phyloP scores from a whole-genome alignment of 352 stramenopile genomes.

The Globisporangium viniferum region DNA sequence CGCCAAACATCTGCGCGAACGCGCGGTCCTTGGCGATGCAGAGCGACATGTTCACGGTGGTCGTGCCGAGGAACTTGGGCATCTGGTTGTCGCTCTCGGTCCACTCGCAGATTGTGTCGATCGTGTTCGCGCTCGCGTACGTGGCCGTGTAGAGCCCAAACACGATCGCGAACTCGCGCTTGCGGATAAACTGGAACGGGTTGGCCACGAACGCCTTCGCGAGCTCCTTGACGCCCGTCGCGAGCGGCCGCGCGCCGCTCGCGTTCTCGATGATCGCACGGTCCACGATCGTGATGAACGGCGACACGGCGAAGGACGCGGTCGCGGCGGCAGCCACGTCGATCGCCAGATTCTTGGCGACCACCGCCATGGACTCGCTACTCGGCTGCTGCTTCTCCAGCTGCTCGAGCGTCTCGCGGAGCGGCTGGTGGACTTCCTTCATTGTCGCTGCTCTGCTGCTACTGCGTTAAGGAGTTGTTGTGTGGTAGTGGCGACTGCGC shows the following conservation, averaged over 20 bases:
- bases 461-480: neutral
- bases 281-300: conserved; percentile 89
- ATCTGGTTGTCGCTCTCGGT: conserved; percentile 71
- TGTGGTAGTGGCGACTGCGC: neutral
- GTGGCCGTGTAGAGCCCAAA: conserved; percentile 89
- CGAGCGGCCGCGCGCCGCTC: conserved; percentile 63
- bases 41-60: conserved; percentile 88
- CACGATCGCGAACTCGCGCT: conserved; percentile 87
- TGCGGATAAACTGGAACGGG: conserved; percentile 78
- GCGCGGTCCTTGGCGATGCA: conserved; percentile 90
- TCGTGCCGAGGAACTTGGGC: conserved; percentile 88
- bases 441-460: conserved; percentile 4
- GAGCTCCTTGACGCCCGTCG: conserved; percentile 62
- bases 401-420: neutral
- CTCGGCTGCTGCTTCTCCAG: conserved; percentile 13
- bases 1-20: conserved; percentile 91
- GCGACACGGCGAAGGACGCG: conserved; percentile 73
- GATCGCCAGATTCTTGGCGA: conserved; percentile 47
- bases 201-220: conserved; percentile 52
- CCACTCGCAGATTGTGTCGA: conserved; percentile 84
- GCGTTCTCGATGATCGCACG: conserved; percentile 90
- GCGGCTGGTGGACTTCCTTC: conserved; percentile 11
- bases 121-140: conserved; percentile 84
- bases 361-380: conserved; percentile 11
- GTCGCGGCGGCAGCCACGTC: conserved; percentile 59